Evolutionary conservation across 495 filamentous ascomycete genomes (phyloP).

Genomic region (Neurospora tetrasperma): DNA sequence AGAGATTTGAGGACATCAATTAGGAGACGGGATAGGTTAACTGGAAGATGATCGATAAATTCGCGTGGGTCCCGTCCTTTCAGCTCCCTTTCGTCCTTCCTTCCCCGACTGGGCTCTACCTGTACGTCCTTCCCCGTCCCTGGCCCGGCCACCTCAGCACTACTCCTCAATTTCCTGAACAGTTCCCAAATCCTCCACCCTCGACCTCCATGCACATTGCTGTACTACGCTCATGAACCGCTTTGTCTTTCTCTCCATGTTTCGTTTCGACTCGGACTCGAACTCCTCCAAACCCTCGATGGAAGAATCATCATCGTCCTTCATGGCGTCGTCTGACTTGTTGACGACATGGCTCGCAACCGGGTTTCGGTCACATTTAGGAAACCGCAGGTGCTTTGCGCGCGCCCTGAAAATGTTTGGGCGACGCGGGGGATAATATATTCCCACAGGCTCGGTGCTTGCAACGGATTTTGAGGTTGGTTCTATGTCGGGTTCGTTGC

Average conservation of each 20-base stretch:
- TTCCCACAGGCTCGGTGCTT: not conserved
- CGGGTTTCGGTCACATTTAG: accelerated
- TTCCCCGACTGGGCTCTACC: too few species aligned
- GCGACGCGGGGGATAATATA: not conserved
- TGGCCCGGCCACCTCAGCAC: too few species aligned
- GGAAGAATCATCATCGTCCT: not conserved
- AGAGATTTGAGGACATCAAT: too few species aligned
- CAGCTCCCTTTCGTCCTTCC: too few species aligned
- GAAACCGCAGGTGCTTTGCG: not conserved
- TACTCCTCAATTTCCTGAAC: not conserved
- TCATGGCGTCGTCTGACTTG: accelerated
- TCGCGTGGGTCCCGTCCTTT: too few species aligned
- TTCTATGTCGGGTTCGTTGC: not conserved
- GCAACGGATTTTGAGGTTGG: not conserved
- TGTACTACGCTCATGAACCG: not conserved
- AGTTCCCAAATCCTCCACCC: not conserved
- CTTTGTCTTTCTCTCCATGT: not conserved
- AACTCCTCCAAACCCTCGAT: not conserved
- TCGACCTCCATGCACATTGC: not conserved
- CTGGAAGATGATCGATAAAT: too few species aligned
- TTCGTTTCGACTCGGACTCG: accelerated
- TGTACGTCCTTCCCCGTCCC: too few species aligned
- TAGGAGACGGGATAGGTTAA: too few species aligned
- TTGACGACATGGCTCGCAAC: not conserved
- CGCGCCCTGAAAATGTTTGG: not conserved